Percentiles rank a stretch among this genome's conserved stretches.
phyloP scores from a whole-genome alignment of 345 rosid genomes.

The Aquilaria sinensis region DNA sequence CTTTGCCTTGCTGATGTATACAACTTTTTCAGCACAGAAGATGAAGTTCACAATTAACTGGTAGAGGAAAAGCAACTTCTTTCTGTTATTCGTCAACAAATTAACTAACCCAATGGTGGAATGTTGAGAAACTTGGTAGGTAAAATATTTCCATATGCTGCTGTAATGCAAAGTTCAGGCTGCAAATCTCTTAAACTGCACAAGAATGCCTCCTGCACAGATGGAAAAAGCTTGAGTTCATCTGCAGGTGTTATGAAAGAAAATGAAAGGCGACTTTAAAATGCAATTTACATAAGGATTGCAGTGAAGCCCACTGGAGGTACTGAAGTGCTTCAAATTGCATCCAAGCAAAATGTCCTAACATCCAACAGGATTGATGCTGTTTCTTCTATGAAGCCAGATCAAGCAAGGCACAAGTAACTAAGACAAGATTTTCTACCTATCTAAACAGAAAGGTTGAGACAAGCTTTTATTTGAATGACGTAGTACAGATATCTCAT shows the following conservation, averaged over 20 bases:
- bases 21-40: constrained; percentile 1
- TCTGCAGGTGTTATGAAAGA: neutral
- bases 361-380: too few relatives aligned
- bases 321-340: too few relatives aligned
- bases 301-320: too few relatives aligned
- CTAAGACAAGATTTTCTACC: too few relatives aligned
- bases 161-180: constrained; percentile 91
- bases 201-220: constrained; percentile 61
- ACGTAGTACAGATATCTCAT: too few relatives aligned
- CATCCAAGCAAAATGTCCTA: too few relatives aligned
- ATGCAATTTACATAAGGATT: too few relatives aligned
- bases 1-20: constrained; percentile 1
- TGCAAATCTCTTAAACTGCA: constrained; percentile 60
- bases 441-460: too few relatives aligned
- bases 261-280: too few relatives aligned
- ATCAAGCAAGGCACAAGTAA: too few relatives aligned
- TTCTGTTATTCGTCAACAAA: neutral
- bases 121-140: constrained; percentile 78
- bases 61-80: neutral
- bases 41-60: constrained; percentile 4
- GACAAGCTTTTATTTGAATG: too few relatives aligned
- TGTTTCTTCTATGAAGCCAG: too few relatives aligned
- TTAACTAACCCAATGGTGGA: constrained; percentile 68
- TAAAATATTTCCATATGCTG: constrained; percentile 93
- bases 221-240: constrained; percentile 3